Percentiles rank a stretch among this genome's conserved stretches.
phyloP scores from a whole-genome alignment of 345 rosid genomes.

The Cardiospermum halicacabum region DNA sequence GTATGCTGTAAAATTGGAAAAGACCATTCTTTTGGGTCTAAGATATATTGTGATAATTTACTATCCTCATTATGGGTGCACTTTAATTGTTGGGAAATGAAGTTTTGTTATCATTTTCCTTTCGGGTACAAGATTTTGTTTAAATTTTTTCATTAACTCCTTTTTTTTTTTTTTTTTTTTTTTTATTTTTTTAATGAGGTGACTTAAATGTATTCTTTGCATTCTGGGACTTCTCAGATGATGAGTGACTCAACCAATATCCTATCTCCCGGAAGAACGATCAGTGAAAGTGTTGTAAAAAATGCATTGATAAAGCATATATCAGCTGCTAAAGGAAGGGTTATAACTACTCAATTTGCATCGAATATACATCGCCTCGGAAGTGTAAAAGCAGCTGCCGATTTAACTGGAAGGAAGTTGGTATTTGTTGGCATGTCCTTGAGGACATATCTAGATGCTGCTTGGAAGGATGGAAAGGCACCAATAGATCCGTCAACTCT shows the following conservation, averaged over 20 bases:
- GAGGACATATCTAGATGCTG: conserved; percentile 93
- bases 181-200: too few species aligned
- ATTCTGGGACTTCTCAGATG: conserved; percentile 49
- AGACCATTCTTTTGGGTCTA: conserved; percentile 4
- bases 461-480: conserved; percentile 99
- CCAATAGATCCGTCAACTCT: conserved; percentile 92
- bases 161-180: neutral
- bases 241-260: conserved; percentile 99
- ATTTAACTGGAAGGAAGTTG: conserved; percentile 84
- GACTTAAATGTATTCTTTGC: neutral
- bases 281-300: conserved; percentile 76
- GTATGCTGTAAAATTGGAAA: neutral
- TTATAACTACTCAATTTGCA: conserved; percentile 95
- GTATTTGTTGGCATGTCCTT: conserved; percentile 98
- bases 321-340: conserved; percentile 85
- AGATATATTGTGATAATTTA: neutral
- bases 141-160: neutral
- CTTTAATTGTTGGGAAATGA: neutral
- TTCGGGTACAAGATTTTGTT: neutral
- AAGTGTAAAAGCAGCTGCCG: conserved; percentile 97
- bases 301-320: conserved; percentile 77
- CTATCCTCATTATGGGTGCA: conserved; percentile 1
- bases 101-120: neutral
- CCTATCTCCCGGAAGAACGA: conserved; percentile 92
- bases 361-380: conserved; percentile 96